These are phyloP conservation scores for Saraca asoca DNA, from an alignment of 331 rosid genomes.

Conservation along the genomic window DNA sequence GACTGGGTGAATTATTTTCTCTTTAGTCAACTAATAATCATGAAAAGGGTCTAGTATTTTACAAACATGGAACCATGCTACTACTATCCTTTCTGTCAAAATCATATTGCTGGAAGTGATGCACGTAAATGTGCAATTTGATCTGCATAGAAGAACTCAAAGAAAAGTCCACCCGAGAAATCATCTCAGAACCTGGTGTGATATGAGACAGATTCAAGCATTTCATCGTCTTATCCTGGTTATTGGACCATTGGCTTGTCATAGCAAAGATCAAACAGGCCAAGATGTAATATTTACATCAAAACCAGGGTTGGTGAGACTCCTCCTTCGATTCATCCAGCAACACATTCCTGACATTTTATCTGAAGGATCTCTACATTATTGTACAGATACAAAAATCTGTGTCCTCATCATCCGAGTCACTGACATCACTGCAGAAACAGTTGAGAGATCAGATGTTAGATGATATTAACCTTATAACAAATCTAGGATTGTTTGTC, in stretches of 20 bases:
- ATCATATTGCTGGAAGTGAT: constrained; percentile 33
- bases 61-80: constrained; percentile 36
- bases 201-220: constrained; percentile 35
- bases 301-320: constrained; percentile 35
- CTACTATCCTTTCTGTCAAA: constrained; percentile 33
- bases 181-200: constrained; percentile 28
- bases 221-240: constrained; percentile 34
- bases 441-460: constrained; percentile 30
- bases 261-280: constrained; percentile 30
- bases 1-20: too few relatives aligned
- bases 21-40: constrained; percentile 16
- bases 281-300: constrained; percentile 30
- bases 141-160: constrained; percentile 34
- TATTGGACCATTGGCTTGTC: constrained; percentile 40
- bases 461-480: constrained; percentile 24
- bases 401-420: constrained; percentile 64
- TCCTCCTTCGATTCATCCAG: constrained; percentile 47
- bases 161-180: constrained; percentile 33
- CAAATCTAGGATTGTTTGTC: constrained; percentile 15
- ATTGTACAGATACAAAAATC: constrained; percentile 62
- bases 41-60: constrained; percentile 26
- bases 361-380: constrained; percentile 56
- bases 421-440: constrained; percentile 62
- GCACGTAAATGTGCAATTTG: constrained; percentile 22
- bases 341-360: constrained; percentile 38